These are phyloP conservation scores for Paecilomyces niveus DNA, from an alignment of 2,329 filamentous ascomycete species.

Conservation along the genomic window DNA sequence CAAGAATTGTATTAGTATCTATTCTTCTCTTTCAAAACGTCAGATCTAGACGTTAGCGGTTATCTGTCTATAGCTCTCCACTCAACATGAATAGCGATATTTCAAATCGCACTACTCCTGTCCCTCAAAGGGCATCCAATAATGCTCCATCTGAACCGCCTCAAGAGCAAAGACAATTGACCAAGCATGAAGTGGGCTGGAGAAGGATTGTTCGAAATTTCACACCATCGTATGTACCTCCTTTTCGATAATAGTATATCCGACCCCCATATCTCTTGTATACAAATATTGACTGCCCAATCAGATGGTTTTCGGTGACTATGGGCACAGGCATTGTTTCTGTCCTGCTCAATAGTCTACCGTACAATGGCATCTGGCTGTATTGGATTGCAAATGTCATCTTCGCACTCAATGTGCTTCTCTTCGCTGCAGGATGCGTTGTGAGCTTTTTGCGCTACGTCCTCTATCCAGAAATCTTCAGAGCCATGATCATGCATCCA, in stretches of 20 bases:
- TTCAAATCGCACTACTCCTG: not conserved
- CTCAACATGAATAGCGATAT: not conserved
- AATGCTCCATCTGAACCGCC: not conserved
- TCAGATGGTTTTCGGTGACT: conserved; percentile 36
- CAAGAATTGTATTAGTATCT: not conserved
- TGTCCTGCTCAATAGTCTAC: conserved; percentile 28
- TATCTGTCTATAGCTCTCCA: not conserved
- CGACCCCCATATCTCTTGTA: not conserved
- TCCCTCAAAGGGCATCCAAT: not conserved
- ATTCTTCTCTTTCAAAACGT: not conserved
- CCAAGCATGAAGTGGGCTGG: conserved; percentile 30
- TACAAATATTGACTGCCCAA: not conserved
- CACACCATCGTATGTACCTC: conserved; percentile 34
- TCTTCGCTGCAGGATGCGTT: conserved; percentile 27
- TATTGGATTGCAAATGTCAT: conserved; percentile 32
- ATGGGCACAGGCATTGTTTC: conserved; percentile 40
- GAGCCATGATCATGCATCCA: conserved; percentile 59
- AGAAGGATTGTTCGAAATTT: conserved; percentile 32
- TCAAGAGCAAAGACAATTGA: not conserved
- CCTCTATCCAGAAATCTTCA: conserved; percentile 60
- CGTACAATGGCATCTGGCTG: conserved; percentile 32
- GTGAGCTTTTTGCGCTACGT: conserved; percentile 56
- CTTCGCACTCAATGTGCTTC: conserved; percentile 29
- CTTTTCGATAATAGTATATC: not conserved
- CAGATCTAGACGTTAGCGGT: not conserved